These are phyloP conservation scores for Alternaria alternata DNA, from an alignment of 2,329 filamentous ascomycete genomes.

Conservation along the genomic window DNA sequence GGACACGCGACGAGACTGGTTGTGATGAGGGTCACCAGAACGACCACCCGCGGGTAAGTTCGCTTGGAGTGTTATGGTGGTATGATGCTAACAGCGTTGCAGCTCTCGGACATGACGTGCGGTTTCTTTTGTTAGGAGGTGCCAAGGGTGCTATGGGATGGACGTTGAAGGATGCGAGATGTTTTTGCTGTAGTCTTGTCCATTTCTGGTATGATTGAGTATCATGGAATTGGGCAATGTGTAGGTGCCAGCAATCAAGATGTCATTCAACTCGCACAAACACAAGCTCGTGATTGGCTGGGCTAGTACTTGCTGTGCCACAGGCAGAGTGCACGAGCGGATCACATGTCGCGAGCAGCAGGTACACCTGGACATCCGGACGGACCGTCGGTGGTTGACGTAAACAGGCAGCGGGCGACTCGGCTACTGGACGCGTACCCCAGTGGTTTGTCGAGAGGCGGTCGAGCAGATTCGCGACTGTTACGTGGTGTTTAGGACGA, in stretches of 20 bases:
- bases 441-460: not conserved
- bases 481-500: constrained; percentile 5
- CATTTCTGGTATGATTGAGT: too few species aligned
- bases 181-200: not conserved
- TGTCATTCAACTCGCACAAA: not conserved
- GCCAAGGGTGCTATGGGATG: not conserved
- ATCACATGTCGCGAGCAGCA: constrained; percentile 14
- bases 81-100: not conserved
- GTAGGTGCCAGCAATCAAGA: not conserved
- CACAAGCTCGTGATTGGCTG: not conserved
- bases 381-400: not conserved
- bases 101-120: constrained; percentile 10
- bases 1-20: not conserved
- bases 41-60: not conserved
- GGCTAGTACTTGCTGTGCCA: constrained; percentile 12
- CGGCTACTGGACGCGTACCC: not conserved
- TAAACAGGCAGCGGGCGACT: constrained; percentile 7
- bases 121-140: constrained; percentile 1
- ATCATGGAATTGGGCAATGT: not conserved
- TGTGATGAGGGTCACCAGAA: not conserved
- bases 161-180: not conserved
- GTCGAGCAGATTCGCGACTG: not conserved
- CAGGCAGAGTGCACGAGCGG: constrained; percentile 12
- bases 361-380: not conserved
- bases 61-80: not conserved